Percentiles rank a stretch among this genome's conserved stretches.
phyloP scores from a whole-genome alignment of 768 basidiomycete genomes.

The Pleurotus salmoneostramineus region DNA sequence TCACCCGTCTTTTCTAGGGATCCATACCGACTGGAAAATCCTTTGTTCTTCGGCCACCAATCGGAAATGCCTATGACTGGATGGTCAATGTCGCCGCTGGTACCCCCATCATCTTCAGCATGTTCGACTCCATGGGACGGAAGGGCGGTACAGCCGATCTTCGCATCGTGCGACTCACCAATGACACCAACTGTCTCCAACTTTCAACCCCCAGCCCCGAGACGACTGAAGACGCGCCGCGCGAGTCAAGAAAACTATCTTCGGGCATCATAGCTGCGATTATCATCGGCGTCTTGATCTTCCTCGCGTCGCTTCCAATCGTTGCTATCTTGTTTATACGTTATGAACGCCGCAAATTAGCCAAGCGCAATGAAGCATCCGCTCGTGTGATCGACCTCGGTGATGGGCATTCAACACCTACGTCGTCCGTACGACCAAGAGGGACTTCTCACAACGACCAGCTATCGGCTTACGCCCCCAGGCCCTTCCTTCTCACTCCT shows the following conservation, averaged over 20 bases:
- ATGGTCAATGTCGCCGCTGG: constrained; percentile 51
- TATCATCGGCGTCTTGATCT: constrained; percentile 49
- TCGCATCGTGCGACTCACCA: constrained; percentile 40
- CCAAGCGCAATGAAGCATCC: neutral
- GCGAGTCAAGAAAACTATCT: constrained; percentile 20
- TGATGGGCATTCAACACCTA: neutral
- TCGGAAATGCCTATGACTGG: constrained; percentile 44
- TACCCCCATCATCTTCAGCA: constrained; percentile 53
- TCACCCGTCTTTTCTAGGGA: constrained; percentile 31
- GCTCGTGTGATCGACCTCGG: neutral
- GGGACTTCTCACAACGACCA: neutral
- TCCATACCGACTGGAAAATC: constrained; percentile 60
- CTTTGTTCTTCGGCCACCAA: constrained; percentile 39
- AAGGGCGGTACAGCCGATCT: constrained; percentile 61
- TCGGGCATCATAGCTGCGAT: constrained; percentile 47
- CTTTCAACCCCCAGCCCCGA: constrained; percentile 29
- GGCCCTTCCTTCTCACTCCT: neutral
- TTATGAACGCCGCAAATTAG: neutral
- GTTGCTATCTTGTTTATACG: constrained; percentile 49
- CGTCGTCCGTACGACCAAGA: neutral
- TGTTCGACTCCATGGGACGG: constrained; percentile 46
- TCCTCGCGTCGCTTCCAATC: constrained; percentile 44
- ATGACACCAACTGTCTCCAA: constrained; percentile 50
- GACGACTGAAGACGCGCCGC: neutral
- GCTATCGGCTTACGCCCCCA: neutral